These are phyloP conservation scores for Wickerhamomyces sp. DNA, from an alignment of 1,139 yeast species.

Conservation along the genomic window DNA sequence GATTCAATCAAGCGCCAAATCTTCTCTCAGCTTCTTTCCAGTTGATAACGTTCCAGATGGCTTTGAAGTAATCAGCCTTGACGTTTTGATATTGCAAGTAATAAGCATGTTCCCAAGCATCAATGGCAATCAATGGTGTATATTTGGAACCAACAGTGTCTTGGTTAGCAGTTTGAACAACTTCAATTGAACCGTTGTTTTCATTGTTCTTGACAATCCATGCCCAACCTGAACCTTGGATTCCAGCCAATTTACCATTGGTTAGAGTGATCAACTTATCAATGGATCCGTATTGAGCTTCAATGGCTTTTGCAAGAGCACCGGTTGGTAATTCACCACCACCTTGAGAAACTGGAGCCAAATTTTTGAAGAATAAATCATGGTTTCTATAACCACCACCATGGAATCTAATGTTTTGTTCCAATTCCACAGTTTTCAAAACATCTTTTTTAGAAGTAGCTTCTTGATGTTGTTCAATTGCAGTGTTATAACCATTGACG, in stretches of 20 bases:
- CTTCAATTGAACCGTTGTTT: slow-evolving; percentile 77
- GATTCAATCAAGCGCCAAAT: slow-evolving; percentile 24
- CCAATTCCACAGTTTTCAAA: slow-evolving; percentile 64
- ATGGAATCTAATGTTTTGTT: slow-evolving; percentile 83
- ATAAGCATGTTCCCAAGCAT: slow-evolving; percentile 99
- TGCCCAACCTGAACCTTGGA: slow-evolving; percentile 99
- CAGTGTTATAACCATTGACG: slow-evolving; percentile 82
- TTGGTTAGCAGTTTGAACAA: slow-evolving; percentile 85
- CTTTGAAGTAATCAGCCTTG: slow-evolving; percentile 92
- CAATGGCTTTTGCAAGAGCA: slow-evolving; percentile 58
- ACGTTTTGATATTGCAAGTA: slow-evolving; percentile 94
- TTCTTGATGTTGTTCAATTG: slow-evolving; percentile 71
- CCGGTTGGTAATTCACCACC: slow-evolving; percentile 80
- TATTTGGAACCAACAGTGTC: slow-evolving; percentile 76
- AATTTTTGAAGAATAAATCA: slow-evolving; percentile 83
- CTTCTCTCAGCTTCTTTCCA: slow-evolving; percentile 88
- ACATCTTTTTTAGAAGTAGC: slow-evolving; percentile 64
- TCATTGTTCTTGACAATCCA: slow-evolving; percentile 85
- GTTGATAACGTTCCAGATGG: slow-evolving; percentile 94
- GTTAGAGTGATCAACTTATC: slow-evolving; percentile 66
- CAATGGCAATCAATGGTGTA: slow-evolving; percentile 86
- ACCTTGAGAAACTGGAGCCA: slow-evolving; percentile 75
- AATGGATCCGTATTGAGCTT: slow-evolving; percentile 66
- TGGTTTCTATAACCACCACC: slow-evolving; percentile 95
- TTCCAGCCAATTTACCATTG: slow-evolving; percentile 79